phyloP scores from a whole-genome alignment of 1,284 basidiomycete species.

The Cutaneotrichosporon spelunceum region DNA sequence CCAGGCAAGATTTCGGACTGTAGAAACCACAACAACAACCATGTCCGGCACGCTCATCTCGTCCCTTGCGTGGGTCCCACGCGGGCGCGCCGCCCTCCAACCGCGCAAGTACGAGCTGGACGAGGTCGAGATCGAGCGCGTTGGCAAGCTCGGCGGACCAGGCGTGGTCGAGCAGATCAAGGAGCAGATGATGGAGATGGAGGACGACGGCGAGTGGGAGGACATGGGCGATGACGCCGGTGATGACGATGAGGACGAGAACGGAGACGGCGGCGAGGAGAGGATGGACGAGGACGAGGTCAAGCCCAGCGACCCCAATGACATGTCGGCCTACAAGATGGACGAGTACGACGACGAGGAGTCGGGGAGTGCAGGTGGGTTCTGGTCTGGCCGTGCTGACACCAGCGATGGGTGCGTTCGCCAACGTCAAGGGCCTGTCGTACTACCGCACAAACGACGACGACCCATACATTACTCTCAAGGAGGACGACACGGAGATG shows the following conservation, averaged over 20 bases:
- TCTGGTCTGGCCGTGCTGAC: not conserved
- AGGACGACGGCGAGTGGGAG: slow-evolving; percentile 52
- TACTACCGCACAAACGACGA: slow-evolving; percentile 90
- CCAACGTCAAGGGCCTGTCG: slow-evolving; percentile 90
- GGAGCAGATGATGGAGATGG: slow-evolving; percentile 70
- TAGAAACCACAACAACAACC: slow-evolving; percentile 4
- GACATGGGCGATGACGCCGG: slow-evolving; percentile 36
- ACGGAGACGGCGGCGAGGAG: slow-evolving; percentile 44
- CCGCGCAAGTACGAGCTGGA: slow-evolving; percentile 89
- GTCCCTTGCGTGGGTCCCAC: slow-evolving; percentile 68
- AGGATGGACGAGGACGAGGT: slow-evolving; percentile 36
- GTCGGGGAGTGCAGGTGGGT: slow-evolving; percentile 59
- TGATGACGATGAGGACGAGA: slow-evolving; percentile 45
- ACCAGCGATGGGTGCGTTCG: slow-evolving; percentile 79
- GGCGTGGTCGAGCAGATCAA: slow-evolving; percentile 78
- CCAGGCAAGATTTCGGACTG: slow-evolving; percentile 7
- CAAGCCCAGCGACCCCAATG: slow-evolving; percentile 60
- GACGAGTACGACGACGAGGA: slow-evolving; percentile 91
- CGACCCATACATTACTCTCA: slow-evolving; percentile 95
- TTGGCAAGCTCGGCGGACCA: slow-evolving; percentile 79
- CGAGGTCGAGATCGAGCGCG: slow-evolving; percentile 83
- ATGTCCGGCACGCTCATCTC: slow-evolving; percentile 57
- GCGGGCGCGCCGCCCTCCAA: slow-evolving; percentile 71
- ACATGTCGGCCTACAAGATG: slow-evolving; percentile 85
- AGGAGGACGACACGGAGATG: slow-evolving; percentile 76